phyloP scores from a whole-genome alignment of 2,329 filamentous ascomycete species.

The Pseudofabraea citricarpa region DNA sequence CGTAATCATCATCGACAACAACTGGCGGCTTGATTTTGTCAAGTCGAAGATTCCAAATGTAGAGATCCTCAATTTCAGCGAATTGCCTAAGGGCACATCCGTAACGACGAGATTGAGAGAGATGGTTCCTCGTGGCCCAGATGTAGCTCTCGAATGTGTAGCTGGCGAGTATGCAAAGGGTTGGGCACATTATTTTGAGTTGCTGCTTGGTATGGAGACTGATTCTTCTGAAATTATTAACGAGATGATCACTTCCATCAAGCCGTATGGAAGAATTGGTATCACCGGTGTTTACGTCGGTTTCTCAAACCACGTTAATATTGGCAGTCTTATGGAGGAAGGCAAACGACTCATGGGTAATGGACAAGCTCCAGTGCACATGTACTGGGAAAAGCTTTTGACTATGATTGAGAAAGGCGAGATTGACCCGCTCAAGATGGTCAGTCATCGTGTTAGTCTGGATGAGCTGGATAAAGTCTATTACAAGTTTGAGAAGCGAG shows the following conservation, averaged over 20 bases:
- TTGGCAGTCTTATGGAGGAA: slow-evolving; percentile 72
- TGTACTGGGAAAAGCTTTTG: slow-evolving; percentile 79
- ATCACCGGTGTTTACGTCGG: slow-evolving; percentile 68
- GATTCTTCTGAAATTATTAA: slow-evolving; percentile 79
- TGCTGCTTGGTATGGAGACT: slow-evolving; percentile 66
- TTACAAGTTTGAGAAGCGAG: slow-evolving; percentile 52
- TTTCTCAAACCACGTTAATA: slow-evolving; percentile 33
- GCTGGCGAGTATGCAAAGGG: slow-evolving; percentile 59
- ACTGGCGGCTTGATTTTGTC: slow-evolving; percentile 64
- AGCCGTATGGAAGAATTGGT: slow-evolving; percentile 68
- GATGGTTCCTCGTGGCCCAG: slow-evolving; percentile 67
- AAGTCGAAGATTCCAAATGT: slow-evolving; percentile 60
- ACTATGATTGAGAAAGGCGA: slow-evolving; percentile 59
- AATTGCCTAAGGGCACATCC: slow-evolving; percentile 54
- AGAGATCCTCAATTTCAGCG: slow-evolving; percentile 64
- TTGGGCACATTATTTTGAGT: slow-evolving; percentile 55
- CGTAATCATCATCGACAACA: slow-evolving; percentile 76
- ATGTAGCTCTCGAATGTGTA: slow-evolving; percentile 66
- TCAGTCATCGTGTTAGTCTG: slow-evolving; percentile 71
- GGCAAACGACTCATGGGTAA: slow-evolving; percentile 74
- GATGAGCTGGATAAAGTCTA: slow-evolving; percentile 69
- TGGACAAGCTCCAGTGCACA: slow-evolving; percentile 68
- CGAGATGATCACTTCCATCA: slow-evolving; percentile 72
- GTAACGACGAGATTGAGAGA: slow-evolving; percentile 72
- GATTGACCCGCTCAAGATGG: slow-evolving; percentile 74